Evolutionary conservation across 148 eudicot genomes (phyloP).

Genomic region (Nepenthes gracilis): DNA sequence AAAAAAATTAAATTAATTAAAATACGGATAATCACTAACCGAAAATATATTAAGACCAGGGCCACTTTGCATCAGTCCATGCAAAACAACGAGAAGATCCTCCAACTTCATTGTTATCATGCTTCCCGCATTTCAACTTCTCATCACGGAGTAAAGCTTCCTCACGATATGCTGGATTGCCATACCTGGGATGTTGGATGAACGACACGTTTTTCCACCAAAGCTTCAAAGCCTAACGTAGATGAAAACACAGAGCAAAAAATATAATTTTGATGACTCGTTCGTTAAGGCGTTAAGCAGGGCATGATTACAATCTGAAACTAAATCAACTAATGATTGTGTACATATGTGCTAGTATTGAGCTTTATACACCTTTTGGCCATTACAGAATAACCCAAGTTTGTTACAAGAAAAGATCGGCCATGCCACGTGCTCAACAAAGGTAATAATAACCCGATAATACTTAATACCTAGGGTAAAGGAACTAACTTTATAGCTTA

Average conservation of each 20-base stretch:
- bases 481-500: no score
- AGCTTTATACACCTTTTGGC: no score
- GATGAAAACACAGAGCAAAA: not conserved
- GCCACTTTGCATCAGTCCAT: conserved; percentile 95
- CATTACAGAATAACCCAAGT: no score
- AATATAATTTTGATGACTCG: not conserved
- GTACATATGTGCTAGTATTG: no score
- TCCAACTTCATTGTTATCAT: conserved; percentile 1
- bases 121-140: conserved; percentile 24
- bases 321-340: not conserved
- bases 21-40: no score
- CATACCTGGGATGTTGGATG: conserved; percentile 80
- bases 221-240: conserved; percentile 63
- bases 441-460: no score
- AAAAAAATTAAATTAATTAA: no score
- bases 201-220: conserved; percentile 86
- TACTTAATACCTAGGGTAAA: no score
- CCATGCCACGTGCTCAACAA: no score
- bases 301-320: not conserved
- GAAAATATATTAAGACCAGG: conserved; percentile 38
- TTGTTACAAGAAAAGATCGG: no score
- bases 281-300: not conserved
- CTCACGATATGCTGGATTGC: conserved; percentile 45
- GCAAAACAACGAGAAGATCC: conserved; percentile 25
- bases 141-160: conserved; percentile 51